phyloP scores from a whole-genome alignment of 768 basidiomycete genomes.

The Amanita molliuscula region DNA sequence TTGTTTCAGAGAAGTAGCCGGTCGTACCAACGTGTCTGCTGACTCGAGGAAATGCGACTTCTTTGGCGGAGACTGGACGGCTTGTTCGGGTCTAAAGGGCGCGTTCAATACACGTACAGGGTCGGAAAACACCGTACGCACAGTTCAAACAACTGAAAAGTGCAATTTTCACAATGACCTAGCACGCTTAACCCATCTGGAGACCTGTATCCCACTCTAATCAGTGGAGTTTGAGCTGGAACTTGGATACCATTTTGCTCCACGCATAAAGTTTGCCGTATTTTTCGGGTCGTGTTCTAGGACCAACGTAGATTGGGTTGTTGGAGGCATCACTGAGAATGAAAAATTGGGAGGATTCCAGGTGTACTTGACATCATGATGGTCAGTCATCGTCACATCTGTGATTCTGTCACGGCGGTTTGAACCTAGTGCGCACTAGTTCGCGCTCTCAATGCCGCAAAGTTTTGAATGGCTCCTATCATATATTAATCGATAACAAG shows the following conservation, averaged over 20 bases:
- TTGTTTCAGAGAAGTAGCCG: slow-evolving; percentile 31
- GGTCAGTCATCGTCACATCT: too few relatives aligned
- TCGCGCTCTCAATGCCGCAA: too few relatives aligned
- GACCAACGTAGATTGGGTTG: not conserved
- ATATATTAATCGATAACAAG: too few relatives aligned
- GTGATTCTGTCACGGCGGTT: too few relatives aligned
- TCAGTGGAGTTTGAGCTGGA: not conserved
- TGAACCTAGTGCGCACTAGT: too few relatives aligned
- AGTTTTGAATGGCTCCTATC: too few relatives aligned
- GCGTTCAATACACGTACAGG: not conserved
- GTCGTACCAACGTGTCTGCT: slow-evolving; percentile 1
- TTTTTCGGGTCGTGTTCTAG: slow-evolving; percentile 12
- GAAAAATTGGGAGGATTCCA: not conserved
- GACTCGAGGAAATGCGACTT: not conserved
- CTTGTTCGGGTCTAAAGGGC: not conserved
- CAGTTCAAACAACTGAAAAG: slow-evolving; percentile 46
- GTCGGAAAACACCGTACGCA: slow-evolving; percentile 18
- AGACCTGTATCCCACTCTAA: slow-evolving; percentile 36
- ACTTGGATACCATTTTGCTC: slow-evolving; percentile 38
- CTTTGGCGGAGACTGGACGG: not conserved
- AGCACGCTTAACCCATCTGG: slow-evolving; percentile 64
- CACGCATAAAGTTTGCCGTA: slow-evolving; percentile 40
- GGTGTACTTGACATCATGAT: too few relatives aligned
- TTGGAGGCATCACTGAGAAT: not conserved
- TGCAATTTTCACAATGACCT: slow-evolving; percentile 61